Evolutionary conservation across 352 stramenopile genomes (phyloP).

Genomic region (Pythium oligandrum): DNA sequence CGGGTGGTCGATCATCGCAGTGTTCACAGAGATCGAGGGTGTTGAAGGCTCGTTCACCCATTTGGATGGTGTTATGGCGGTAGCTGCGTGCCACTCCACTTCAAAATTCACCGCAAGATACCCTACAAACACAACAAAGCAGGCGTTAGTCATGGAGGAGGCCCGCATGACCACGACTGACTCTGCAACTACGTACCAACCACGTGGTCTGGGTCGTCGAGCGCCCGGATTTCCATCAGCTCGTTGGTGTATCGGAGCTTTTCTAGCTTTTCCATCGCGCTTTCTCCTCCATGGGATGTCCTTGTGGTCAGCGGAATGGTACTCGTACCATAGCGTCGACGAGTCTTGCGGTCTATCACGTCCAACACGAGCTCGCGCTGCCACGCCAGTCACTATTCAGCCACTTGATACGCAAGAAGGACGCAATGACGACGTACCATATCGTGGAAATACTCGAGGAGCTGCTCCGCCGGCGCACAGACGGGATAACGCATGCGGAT

Average conservation of each 20-base stretch:
- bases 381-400: not conserved
- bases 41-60: slow-evolving; percentile 5
- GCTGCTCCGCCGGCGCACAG: slow-evolving; percentile 20
- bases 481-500: slow-evolving; percentile 49
- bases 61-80: slow-evolving; percentile 16
- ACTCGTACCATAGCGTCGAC: slow-evolving; percentile 27
- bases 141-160: too few species aligned
- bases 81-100: slow-evolving; percentile 11
- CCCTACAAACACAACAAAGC: slow-evolving; percentile 1
- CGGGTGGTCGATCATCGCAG: not conserved
- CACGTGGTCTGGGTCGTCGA: not conserved
- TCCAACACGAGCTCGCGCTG: slow-evolving; percentile 50
- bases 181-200: too few species aligned
- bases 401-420: slow-evolving; percentile 1
- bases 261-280: slow-evolving; percentile 8
- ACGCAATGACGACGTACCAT: slow-evolving; percentile 24
- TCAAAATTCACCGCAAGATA: slow-evolving; percentile 22
- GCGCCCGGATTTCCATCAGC: too few species aligned
- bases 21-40: slow-evolving; percentile 15
- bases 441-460: slow-evolving; percentile 55
- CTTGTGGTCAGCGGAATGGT: slow-evolving; percentile 7
- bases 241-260: too few species aligned
- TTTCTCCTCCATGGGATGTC: not conserved
- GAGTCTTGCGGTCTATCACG: slow-evolving; percentile 46
- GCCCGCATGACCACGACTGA: too few species aligned